Evolutionary conservation across 768 basidiomycete species (phyloP), one percentile per base, ranked within the genome.

Genomic region (Agaricus blazei): DNA sequence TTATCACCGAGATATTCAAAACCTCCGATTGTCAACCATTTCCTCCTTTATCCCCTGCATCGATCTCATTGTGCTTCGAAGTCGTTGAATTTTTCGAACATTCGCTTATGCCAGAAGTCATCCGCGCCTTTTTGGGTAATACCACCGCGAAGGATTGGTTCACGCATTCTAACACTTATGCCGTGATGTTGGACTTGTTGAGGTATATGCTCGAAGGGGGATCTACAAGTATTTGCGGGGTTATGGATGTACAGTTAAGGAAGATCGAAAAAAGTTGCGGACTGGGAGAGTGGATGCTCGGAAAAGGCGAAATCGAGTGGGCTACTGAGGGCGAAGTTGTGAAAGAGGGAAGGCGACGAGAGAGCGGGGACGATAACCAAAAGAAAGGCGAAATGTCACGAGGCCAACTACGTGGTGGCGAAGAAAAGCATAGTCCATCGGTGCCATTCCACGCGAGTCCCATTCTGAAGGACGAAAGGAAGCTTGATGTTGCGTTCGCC

Each of bases 131-230:
- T 58, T 61, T 75, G 23, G 54, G 56, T 48, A 68, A 70, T 57
- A 63, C 60, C 31, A 69, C 66, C 26, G 64, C 68, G 41, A 65
- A 63, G 24, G 68, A 71, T 58, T 75, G 72, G 73, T 60, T 75
- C 51, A 61, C 65, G 29, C 71, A 71, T 54, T 58, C 61, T 38
- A 70, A 70, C 42, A 60, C 69, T 36, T 75, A 73, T 59, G 31
- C 63, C 24, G 62, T 59, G 5, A 64, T 73, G 11, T 54, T 75
- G 42, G 65, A 67, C 3, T 58, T 67, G 29, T 57, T 73, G 48
- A 48, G 56, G 56, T 42, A 51, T 51, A 49, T 63, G 51, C 56
- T 44, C 44, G 59, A 52, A 45, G 59, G 42, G 45, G 60, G 59
- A 42, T 59, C 41, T 54, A 50, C 57, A 44, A 50, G 57, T 51